Base-by-base conservation (phyloP, 768 basidiomycete species). In the Podaxis sp. region DNA sequence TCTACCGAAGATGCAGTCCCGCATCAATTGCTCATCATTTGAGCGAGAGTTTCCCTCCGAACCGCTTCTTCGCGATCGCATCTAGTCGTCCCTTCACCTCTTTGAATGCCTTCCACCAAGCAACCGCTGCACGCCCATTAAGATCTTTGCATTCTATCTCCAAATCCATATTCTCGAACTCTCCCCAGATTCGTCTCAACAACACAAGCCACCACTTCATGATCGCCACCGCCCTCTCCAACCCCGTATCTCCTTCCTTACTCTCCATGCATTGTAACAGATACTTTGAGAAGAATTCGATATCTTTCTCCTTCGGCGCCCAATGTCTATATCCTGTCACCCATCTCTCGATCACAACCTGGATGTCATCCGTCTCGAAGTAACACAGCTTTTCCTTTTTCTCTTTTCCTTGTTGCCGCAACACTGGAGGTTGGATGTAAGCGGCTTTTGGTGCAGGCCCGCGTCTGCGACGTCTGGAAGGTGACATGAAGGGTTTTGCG, bases 131-230 rank as follows among this genome's bases (percentile, higher is more conserved):
- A 87, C 92, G 48, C 71, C 39, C 75, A 74, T 70, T 77, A 36
- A 70, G 64, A 59, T 75, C 74, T 26, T 75, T 72, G 64, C 66
- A 66, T 64, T 72, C 71, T 69, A 68, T 64, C 53, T 77, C 73
- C 24, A 72, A 74, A 46, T 77, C 79, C 36, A 75, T 72, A 61
- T 74, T 67, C 72, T 91, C 88, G 59, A 82, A 82, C 3, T 77
- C 74, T 11, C 79, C 83, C 83, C 89, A 94, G 68, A 84, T 73
- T 64, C 87, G 76, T 67, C 88, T 77, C 67, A 93, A 72, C 28
- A 95, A 70, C 36, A 89, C 80, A 65, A 86, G 73, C 95, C 93
- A 95, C 91, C 90, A 96, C 68, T 84, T 87, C 80, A 93, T 79
- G 17, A 92, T 83, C 26, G 83, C 83, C 12, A 90, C 73, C 57